A percentile compares a stretch with the other conserved stretches of the same genome.
Evolutionary conservation across 2,329 filamentous ascomycete species (phyloP).

Genomic region (Gnomoniopsis smithogilvyi): DNA sequence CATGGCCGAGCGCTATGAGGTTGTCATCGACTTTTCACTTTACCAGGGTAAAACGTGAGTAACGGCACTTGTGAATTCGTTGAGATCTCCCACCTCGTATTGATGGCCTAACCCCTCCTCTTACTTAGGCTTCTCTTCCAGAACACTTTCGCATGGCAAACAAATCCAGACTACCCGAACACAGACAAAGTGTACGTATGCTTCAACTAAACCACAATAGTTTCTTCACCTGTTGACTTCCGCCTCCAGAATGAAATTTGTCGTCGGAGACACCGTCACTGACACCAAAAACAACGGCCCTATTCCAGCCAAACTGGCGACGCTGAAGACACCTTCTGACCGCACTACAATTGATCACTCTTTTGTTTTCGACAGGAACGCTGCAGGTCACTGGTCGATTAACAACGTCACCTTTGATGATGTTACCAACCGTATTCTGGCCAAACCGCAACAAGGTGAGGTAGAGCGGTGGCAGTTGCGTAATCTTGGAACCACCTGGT

Average conservation of each 20-base stretch:
- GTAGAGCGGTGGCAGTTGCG: constrained; percentile 40
- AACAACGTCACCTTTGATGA: constrained; percentile 41
- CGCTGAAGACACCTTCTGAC: too few relatives aligned
- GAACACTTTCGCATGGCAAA: constrained; percentile 34
- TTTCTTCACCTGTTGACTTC: too few relatives aligned
- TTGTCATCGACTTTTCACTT: constrained; percentile 46
- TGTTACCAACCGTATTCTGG: constrained; percentile 38
- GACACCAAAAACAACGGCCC: constrained; percentile 15
- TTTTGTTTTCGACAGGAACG: constrained; percentile 18
- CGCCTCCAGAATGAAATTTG: too few relatives aligned
- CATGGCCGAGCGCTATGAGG: constrained; percentile 52
- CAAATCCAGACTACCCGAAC: constrained; percentile 41
- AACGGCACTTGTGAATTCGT: too few relatives aligned
- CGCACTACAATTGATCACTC: constrained; percentile 16
- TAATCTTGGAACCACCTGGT: constrained; percentile 40
- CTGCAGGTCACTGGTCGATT: constrained; percentile 36
- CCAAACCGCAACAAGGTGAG: constrained; percentile 35
- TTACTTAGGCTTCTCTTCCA: too few relatives aligned
- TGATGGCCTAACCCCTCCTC: too few relatives aligned
- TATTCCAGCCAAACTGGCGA: too few relatives aligned
- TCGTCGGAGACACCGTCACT: constrained; percentile 16
- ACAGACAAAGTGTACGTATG: constrained; percentile 38
- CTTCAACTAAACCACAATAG: too few relatives aligned
- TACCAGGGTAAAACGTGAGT: constrained; percentile 42
- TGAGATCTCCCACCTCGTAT: too few relatives aligned